These are phyloP conservation scores for Boletus smithii DNA, from an alignment of 1,284 basidiomycete species.

Conservation along the genomic window DNA sequence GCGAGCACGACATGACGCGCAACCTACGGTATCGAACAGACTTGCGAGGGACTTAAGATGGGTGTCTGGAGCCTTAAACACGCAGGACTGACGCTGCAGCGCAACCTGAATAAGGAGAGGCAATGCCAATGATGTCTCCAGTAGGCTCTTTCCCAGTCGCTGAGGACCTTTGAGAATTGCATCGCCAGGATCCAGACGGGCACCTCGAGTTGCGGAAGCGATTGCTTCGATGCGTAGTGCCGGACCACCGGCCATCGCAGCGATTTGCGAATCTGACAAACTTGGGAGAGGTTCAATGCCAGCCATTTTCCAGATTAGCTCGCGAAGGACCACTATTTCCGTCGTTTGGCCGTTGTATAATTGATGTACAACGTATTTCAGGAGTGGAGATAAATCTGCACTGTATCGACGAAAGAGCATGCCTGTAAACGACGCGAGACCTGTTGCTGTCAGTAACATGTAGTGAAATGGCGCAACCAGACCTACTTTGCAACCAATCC, in stretches of 20 bases:
- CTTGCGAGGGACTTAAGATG: conserved; percentile 83
- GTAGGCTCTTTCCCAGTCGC: conserved; percentile 67
- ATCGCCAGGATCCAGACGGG: conserved; percentile 62
- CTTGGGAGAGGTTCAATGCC: conserved; percentile 90
- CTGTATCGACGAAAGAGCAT: conserved; percentile 87
- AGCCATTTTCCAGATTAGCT: conserved; percentile 94
- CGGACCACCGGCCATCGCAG: conserved; percentile 88
- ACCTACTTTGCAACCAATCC: conserved; percentile 91
- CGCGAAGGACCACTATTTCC: conserved; percentile 88
- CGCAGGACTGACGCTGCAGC: conserved; percentile 80
- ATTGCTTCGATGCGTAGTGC: conserved; percentile 84
- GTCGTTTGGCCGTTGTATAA: conserved; percentile 80
- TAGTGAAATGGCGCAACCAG: conserved; percentile 2
- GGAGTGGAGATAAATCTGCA: conserved; percentile 79
- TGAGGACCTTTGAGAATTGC: conserved; percentile 58
- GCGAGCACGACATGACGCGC: conserved; percentile 19
- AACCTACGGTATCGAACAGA: conserved; percentile 79
- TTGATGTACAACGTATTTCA: conserved; percentile 92
- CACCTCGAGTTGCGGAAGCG: conserved; percentile 67
- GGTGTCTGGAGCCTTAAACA: conserved; percentile 66
- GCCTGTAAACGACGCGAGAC: conserved; percentile 89
- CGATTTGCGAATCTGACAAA: conserved; percentile 84
- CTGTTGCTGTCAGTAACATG: conserved; percentile 39
- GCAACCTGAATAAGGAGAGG: conserved; percentile 87
- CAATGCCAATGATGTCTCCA: conserved; percentile 70